These are phyloP conservation scores for Chalaropsis ovoidea DNA, from an alignment of 2,329 filamentous ascomycete genomes.

Conservation along the genomic window DNA sequence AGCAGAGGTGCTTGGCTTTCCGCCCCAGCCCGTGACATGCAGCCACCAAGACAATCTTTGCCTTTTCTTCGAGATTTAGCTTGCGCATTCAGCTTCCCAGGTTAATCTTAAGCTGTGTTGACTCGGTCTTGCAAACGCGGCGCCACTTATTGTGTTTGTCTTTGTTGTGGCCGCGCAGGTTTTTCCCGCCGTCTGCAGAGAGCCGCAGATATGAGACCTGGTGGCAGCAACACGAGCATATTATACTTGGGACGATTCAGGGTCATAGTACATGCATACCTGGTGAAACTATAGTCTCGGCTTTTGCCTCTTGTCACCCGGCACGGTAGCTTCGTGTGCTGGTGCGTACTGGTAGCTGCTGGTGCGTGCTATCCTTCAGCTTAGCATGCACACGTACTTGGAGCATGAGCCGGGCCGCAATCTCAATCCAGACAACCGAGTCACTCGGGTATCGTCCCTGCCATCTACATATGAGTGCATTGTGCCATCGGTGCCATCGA, in stretches of 20 bases:
- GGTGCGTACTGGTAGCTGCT: neutral
- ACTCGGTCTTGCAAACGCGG: neutral
- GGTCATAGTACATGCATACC: neutral
- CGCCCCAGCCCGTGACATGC: neutral
- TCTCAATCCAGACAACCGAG: neutral
- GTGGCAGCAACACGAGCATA: constrained; percentile 1
- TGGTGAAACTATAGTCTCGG: constrained; percentile 1
- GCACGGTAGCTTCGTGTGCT: neutral
- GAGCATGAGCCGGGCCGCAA: neutral
- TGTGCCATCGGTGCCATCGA: neutral
- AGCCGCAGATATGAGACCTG: constrained; percentile 9
- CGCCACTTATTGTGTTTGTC: neutral
- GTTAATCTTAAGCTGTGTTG: neutral
- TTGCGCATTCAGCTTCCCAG: neutral
- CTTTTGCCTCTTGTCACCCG: constrained; percentile 9
- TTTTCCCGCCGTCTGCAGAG: constrained; percentile 10
- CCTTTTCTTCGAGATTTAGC: neutral
- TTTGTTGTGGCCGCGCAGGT: neutral
- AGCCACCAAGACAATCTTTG: constrained; percentile 3
- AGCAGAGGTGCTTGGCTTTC: neutral
- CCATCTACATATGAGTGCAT: neutral
- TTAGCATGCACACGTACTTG: neutral
- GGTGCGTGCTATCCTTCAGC: neutral
- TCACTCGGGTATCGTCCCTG: neutral
- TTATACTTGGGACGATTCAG: constrained; percentile 14